Evolutionary conservation across 1,139 yeast species (phyloP).

Genomic region (Debaryomyces subglobosus): DNA sequence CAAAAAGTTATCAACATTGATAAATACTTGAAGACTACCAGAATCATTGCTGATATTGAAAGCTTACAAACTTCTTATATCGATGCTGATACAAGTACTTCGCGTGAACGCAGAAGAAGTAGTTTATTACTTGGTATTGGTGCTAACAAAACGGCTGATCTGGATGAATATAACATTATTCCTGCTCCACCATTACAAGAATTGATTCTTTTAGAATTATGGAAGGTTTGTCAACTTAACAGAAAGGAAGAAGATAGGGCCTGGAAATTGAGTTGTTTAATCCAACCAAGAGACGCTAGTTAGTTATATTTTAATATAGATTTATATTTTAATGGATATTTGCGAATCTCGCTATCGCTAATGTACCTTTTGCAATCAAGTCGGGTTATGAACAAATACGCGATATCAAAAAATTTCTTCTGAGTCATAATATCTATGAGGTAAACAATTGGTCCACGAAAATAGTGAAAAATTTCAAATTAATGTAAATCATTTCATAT

Average conservation of each 20-base stretch:
- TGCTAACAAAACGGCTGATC: constrained; percentile 10
- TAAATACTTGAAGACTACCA: constrained; percentile 73
- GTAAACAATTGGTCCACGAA: constrained; percentile 8
- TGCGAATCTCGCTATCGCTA: background rate
- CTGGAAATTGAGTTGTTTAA: constrained; percentile 68
- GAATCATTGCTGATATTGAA: constrained; percentile 78
- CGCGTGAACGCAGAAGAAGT: constrained; percentile 18
- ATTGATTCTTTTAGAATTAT: constrained; percentile 63
- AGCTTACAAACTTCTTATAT: constrained; percentile 69
- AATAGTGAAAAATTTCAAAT: constrained; percentile 3
- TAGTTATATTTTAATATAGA: background rate
- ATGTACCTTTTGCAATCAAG: background rate
- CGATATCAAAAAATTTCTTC: constrained; percentile 2
- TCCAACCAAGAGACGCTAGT: constrained; percentile 43
- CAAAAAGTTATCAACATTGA: constrained; percentile 77
- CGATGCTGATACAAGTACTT: constrained; percentile 15
- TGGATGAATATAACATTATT: constrained; percentile 37
- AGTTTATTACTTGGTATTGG: constrained; percentile 23
- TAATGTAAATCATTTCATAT: background rate
- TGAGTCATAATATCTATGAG: constrained; percentile 7
- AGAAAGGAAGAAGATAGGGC: constrained; percentile 65
- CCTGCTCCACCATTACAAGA: constrained; percentile 61
- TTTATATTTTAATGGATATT: background rate
- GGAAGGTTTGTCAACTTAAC: constrained; percentile 68
- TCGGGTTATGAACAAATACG: constrained; percentile 4